Conservation (phyloP, 2,329 filamentous ascomycete species). For the Corniculantispora saksenae region DNA sequence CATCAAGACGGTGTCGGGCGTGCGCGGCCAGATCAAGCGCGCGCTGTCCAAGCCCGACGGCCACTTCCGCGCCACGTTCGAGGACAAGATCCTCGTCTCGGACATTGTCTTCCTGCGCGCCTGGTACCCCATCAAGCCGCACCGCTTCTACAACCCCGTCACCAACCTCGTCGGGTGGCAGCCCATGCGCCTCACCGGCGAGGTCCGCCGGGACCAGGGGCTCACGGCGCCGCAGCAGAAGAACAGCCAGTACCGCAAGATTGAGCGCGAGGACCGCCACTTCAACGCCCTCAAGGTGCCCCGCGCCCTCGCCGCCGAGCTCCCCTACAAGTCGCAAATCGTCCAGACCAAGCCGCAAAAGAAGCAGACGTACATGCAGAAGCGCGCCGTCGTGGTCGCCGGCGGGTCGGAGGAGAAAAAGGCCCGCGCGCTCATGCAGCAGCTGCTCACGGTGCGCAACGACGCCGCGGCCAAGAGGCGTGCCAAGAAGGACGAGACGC, state of each 20-base stretch:
- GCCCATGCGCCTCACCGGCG: conserved; percentile 89
- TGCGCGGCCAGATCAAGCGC: conserved; percentile 95
- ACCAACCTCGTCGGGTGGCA: conserved; percentile 93
- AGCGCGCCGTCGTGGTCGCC: conserved; percentile 83
- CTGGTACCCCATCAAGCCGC: conserved; percentile 95
- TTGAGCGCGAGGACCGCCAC: conserved; percentile 67
- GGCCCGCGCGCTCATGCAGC: conserved; percentile 86
- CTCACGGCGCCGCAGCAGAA: conserved; percentile 76
- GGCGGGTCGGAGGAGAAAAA: conserved; percentile 85
- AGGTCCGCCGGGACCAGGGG: conserved; percentile 77
- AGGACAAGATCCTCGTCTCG: conserved; percentile 96
- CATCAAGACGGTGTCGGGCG: conserved; percentile 93
- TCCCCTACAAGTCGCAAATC: conserved; percentile 93
- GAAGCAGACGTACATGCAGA: conserved; percentile 87
- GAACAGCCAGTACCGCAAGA: conserved; percentile 79
- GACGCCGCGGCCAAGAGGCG: conserved; percentile 84
- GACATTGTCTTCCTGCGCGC: conserved; percentile 95
- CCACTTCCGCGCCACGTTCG: conserved; percentile 94
- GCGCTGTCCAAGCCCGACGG: conserved; percentile 92
- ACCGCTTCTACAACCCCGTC: conserved; percentile 95
- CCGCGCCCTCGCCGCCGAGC: conserved; percentile 73
- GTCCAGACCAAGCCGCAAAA: conserved; percentile 77
- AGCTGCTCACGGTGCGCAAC: conserved; percentile 85
- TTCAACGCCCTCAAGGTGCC: conserved; percentile 82
- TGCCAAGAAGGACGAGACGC: conserved; percentile 85